Percentiles rank a stretch among this genome's conserved stretches.
Evolutionary conservation across 306 rosid genomes (phyloP).

Genomic region (Oxytropis ochrocephala): DNA sequence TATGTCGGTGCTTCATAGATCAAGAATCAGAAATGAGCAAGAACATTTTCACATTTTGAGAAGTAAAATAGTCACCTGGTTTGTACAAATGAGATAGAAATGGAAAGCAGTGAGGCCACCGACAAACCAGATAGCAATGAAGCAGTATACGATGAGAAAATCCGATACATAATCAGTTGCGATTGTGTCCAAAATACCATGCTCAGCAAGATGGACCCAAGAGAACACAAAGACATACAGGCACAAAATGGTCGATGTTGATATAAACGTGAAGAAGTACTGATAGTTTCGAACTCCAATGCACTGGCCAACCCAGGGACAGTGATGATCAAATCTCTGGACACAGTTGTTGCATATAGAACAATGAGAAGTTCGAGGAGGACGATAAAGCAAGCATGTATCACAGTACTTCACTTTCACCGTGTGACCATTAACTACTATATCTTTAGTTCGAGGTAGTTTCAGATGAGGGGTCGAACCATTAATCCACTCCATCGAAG

Average conservation of each 20-base stretch:
- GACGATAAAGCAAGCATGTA: slow-evolving; percentile 91
- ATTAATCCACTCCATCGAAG: slow-evolving; percentile 98
- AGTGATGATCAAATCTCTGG: slow-evolving; percentile 96
- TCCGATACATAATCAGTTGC: slow-evolving; percentile 52
- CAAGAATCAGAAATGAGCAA: slow-evolving; percentile 4
- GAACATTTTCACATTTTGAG: slow-evolving; percentile 2
- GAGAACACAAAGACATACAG: slow-evolving; percentile 63
- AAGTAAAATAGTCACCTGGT: slow-evolving; percentile 61
- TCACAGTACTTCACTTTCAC: slow-evolving; percentile 95
- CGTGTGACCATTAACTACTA: slow-evolving; percentile 61
- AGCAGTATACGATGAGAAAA: slow-evolving; percentile 66
- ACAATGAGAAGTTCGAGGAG: slow-evolving; percentile 96
- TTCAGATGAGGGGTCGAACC: slow-evolving; percentile 78
- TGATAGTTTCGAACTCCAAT: slow-evolving; percentile 94
- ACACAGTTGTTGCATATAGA: slow-evolving; percentile 98
- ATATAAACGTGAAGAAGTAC: slow-evolving; percentile 81
- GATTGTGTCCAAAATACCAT: slow-evolving; percentile 31
- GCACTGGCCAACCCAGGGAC: slow-evolving; percentile 99
- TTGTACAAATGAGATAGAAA: slow-evolving; percentile 73
- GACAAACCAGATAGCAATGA: slow-evolving; percentile 83
- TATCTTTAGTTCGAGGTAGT: slow-evolving; percentile 83
- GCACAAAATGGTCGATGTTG: slow-evolving; percentile 86
- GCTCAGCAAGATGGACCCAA: slow-evolving; percentile 40
- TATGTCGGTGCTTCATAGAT: no score
- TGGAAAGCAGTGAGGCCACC: slow-evolving; percentile 95